A percentile compares a stretch with the other conserved stretches of the same genome.
Conservation (phyloP, 345 rosid species). For the Salix dunnii region DNA sequence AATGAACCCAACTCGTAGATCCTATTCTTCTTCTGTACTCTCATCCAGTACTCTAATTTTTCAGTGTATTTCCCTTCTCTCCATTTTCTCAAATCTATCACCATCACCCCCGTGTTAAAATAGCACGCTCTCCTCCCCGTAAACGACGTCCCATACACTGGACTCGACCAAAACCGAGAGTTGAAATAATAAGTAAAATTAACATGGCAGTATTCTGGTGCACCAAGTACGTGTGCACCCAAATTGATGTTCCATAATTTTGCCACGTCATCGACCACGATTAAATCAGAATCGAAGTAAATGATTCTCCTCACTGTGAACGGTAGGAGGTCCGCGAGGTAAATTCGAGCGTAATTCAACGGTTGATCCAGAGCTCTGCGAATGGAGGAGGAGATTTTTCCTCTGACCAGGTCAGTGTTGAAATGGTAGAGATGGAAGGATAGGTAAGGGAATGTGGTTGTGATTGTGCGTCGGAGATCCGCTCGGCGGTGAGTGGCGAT, state of each 20-base stretch:
- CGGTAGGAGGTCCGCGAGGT: slow-evolving; percentile 77
- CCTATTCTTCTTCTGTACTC: slow-evolving; percentile 56
- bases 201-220: slow-evolving; percentile 85
- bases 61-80: slow-evolving; percentile 56
- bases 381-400: slow-evolving; percentile 68
- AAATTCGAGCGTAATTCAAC: slow-evolving; percentile 80
- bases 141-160: slow-evolving; percentile 39
- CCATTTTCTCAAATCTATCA: slow-evolving; percentile 74
- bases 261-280: slow-evolving; percentile 81
- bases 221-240: slow-evolving; percentile 58
- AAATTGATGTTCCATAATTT: slow-evolving; percentile 64
- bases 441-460: slow-evolving; percentile 71
- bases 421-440: slow-evolving; percentile 67
- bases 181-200: slow-evolving; percentile 76
- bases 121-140: slow-evolving; percentile 57
- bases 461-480: slow-evolving; percentile 53
- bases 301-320: slow-evolving; percentile 56
- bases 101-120: slow-evolving; percentile 95
- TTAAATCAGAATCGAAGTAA: slow-evolving; percentile 84
- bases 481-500: slow-evolving; percentile 47
- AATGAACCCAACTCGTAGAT: slow-evolving; percentile 84
- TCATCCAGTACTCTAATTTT: slow-evolving; percentile 76
- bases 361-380: slow-evolving; percentile 85
- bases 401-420: slow-evolving; percentile 53
- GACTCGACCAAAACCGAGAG: slow-evolving; percentile 61